These are phyloP conservation scores for Acacia acuminata DNA, from an alignment of 306 rosid species.

Conservation along the genomic window DNA sequence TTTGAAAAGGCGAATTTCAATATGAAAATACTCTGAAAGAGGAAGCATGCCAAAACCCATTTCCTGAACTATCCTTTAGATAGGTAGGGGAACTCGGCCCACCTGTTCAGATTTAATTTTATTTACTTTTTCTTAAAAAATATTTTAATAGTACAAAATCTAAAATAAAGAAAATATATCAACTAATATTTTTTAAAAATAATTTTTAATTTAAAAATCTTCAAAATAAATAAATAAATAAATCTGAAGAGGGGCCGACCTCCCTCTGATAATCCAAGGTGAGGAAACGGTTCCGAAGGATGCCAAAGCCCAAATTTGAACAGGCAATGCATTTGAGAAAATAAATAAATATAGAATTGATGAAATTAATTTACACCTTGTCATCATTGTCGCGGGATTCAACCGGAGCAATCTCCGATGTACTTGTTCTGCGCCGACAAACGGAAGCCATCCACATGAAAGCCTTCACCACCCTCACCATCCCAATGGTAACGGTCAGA, in stretches of 20 bases:
- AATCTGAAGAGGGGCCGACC: too few relatives aligned
- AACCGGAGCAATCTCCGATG: conserved; percentile 19
- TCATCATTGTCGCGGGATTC: conserved; percentile 42
- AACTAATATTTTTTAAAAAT: too few relatives aligned
- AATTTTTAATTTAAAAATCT: too few relatives aligned
- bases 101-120: too few relatives aligned
- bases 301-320: neutral
- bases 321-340: neutral
- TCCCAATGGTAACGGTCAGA: conserved; percentile 72
- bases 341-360: neutral
- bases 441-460: conserved; percentile 58
- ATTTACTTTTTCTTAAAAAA: too few relatives aligned
- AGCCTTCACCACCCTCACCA: conserved; percentile 69
- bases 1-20: conserved; percentile 4
- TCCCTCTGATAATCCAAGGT: too few relatives aligned
- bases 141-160: too few relatives aligned
- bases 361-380: conserved; percentile 47
- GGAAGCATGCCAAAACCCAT: too few relatives aligned
- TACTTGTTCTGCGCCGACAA: conserved; percentile 45
- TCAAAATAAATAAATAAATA: too few relatives aligned
- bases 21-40: neutral
- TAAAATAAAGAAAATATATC: too few relatives aligned
- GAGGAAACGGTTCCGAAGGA: neutral
- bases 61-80: too few relatives aligned
- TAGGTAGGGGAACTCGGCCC: too few relatives aligned